Base-by-base conservation (phyloP, 208 protist genomes). In the Novymonas esmeraldas region DNA sequence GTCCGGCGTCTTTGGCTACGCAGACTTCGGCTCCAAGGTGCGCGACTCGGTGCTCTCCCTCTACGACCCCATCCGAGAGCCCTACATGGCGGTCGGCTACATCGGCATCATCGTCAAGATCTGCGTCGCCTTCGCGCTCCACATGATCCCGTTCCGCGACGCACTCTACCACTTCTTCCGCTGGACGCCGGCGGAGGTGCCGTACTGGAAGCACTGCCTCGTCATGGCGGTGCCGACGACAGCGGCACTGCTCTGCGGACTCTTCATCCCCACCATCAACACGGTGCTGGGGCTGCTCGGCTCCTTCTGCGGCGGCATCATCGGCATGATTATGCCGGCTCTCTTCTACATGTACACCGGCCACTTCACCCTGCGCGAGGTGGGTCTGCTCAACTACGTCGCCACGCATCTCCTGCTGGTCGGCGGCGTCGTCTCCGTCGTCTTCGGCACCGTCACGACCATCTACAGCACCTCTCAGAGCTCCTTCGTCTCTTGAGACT, bases 261-360 rank as follows among this genome's bases (percentile, higher is more conserved):
- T 82, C 36, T 82, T 85, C 59, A 76, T 79, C 42, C 76, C 73
- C 9, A 67, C 34, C 33, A 64, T 85, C 29, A 81, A 76, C 54
- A 79, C 71, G 11, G 82, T 84, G 3, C 75, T 92, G 51, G 75
- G 75, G 28, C 60, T 92, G 5, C 46, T 78, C 13, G 82, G 82
- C 16, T 62, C 70, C 39, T 68, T 92, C 62, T 89, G 78, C 62
- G 77, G 80, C 16, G 78, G 73, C 22, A 73, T 85, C 50, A 85
- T 89, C 31, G 77, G 82, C 34, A 78, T 87, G 55, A 82, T 89
- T 62, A 81, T 87, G 20, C 79, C 79, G 0, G 70, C 82, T 1
- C 68, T 92, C 10, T 81, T 89, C 62, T 70, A 78, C 49, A 92
- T 92, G 77, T 89, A 92, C 57, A 64, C 68, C n/a, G 79, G 82